Evolutionary conservation across 2,329 filamentous ascomycete species (phyloP).

Genomic region (Sarocladium strictum): DNA sequence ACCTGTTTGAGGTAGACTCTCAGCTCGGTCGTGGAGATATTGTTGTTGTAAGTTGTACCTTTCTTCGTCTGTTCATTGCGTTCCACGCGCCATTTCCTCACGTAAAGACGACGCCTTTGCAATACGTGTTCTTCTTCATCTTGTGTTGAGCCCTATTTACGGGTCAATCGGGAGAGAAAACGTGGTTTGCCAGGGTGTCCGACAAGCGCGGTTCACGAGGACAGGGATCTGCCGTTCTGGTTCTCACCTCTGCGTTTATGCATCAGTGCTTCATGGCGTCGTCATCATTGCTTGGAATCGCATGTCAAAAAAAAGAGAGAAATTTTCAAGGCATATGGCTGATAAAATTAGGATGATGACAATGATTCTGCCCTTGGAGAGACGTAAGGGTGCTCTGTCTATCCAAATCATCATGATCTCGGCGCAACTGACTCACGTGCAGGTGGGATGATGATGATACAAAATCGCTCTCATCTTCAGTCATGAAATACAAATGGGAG

Average conservation of each 20-base stretch:
- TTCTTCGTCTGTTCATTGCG: neutral
- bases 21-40: conserved; percentile 1
- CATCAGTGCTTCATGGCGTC: too few species aligned
- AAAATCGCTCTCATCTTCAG: conserved; percentile 34
- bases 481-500: conserved; percentile 38
- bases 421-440: neutral
- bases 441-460: conserved; percentile 8
- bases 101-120: too few species aligned
- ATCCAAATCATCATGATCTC: neutral
- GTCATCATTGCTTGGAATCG: too few species aligned
- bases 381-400: neutral
- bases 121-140: too few species aligned
- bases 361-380: conserved; percentile 5
- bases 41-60: neutral
- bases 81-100: too few species aligned
- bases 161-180: neutral
- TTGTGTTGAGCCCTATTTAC: neutral
- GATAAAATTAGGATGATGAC: neutral
- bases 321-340: neutral
- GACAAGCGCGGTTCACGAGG: neutral
- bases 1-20: neutral
- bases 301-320: too few species aligned
- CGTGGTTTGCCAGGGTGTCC: neutral
- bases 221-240: neutral
- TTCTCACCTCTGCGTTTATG: too few species aligned